phyloP scores from a whole-genome alignment of 345 rosid genomes.

The Brassica carinata region DNA sequence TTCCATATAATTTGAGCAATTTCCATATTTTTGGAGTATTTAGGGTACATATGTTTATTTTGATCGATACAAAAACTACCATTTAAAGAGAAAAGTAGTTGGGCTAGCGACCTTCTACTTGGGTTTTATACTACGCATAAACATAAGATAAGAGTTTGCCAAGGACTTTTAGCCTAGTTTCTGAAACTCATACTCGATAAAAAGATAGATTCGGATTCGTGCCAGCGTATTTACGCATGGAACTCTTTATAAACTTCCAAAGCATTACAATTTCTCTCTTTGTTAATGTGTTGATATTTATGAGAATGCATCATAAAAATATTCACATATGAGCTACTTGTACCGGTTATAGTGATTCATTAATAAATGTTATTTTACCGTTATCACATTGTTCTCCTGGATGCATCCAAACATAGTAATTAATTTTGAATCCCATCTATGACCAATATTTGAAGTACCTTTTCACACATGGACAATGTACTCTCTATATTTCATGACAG shows the following conservation, averaged over 20 bases:
- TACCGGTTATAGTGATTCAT: neutral
- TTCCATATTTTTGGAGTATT: too few relatives aligned
- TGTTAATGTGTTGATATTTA: neutral
- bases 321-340: neutral
- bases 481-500: neutral
- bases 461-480: neutral
- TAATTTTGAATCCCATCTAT: neutral
- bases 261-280: too few relatives aligned
- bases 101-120: conserved; percentile 19
- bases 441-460: neutral
- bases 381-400: neutral
- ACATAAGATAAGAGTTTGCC: neutral
- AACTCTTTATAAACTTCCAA: neutral
- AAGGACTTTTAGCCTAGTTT: neutral
- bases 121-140: conserved; percentile 3
- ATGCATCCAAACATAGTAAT: neutral
- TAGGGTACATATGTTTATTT: too few relatives aligned
- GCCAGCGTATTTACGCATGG: neutral
- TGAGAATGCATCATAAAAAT: neutral
- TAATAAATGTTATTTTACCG: neutral
- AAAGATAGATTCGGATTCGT: neutral
- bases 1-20: neutral
- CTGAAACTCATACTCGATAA: neutral
- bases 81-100: too few relatives aligned
- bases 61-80: too few relatives aligned